Percentiles rank a stretch among this genome's conserved stretches.
Evolutionary conservation across 371 early-diverging fungal species (phyloP).

Genomic region (Batkoa obscura): DNA sequence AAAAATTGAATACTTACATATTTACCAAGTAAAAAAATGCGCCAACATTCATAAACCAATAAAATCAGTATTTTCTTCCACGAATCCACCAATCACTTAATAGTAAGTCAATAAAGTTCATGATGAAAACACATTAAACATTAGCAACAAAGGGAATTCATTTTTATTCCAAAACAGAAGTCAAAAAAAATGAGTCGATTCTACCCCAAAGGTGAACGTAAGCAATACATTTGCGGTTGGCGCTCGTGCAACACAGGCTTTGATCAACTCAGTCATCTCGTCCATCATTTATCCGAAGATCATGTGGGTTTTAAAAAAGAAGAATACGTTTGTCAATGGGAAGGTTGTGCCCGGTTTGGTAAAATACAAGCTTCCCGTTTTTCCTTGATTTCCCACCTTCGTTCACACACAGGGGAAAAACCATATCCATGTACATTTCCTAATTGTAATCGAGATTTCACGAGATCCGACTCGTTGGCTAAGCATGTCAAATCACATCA

Average conservation of each 20-base stretch:
- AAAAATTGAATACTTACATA: too few species aligned
- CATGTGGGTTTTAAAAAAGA: conserved; percentile 46
- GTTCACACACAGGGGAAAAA: conserved; percentile 48
- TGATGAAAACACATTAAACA: too few species aligned
- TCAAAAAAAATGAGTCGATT: background rate
- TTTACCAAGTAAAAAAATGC: too few species aligned
- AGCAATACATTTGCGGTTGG: conserved; percentile 21
- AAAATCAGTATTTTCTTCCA: too few species aligned
- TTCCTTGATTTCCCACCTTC: conserved; percentile 39
- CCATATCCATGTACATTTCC: conserved; percentile 29
- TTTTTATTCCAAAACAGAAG: too few species aligned
- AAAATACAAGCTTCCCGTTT: conserved; percentile 41
- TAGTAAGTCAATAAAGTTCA: too few species aligned
- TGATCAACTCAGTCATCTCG: conserved; percentile 19
- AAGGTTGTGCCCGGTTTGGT: conserved; percentile 28
- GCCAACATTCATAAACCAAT: too few species aligned
- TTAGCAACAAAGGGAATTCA: too few species aligned
- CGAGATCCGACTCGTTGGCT: conserved; percentile 8
- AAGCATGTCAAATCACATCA: background rate
- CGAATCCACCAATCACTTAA: too few species aligned
- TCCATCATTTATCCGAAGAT: conserved; percentile 33
- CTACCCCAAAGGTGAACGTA: background rate
- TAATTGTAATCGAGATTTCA: conserved; percentile 17
- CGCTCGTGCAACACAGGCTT: conserved; percentile 21
- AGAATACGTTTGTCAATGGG: conserved; percentile 40